Conservation (phyloP, 1,139 yeast species). For the Kodamaea suecica region DNA sequence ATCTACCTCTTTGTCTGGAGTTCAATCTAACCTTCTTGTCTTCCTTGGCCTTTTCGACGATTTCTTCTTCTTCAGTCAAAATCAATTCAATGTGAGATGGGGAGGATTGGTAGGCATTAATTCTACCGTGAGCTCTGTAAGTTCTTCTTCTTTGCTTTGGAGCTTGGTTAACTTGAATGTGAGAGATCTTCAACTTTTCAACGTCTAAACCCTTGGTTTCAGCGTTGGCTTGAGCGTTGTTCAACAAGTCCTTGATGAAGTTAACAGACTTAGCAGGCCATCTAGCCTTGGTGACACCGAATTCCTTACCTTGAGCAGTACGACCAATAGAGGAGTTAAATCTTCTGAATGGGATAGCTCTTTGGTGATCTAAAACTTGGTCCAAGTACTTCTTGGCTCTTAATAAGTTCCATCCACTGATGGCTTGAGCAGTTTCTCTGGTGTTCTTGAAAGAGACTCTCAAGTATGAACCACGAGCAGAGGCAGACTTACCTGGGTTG, state of each 20-base stretch:
- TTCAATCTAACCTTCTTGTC: constrained; percentile 75
- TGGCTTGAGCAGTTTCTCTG: constrained; percentile 98
- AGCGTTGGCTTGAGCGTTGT: constrained; percentile 99
- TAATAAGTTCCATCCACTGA: constrained; percentile 95
- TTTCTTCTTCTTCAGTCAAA: constrained; percentile 93
- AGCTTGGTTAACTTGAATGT: constrained; percentile 99
- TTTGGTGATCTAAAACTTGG: constrained; percentile 96
- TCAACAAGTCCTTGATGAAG: constrained; percentile 89
- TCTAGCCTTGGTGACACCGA: constrained; percentile 99
- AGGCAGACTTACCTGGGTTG: constrained; percentile 99
- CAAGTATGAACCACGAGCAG: constrained; percentile 99
- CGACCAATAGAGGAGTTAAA: constrained; percentile 96
- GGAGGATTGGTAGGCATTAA: constrained; percentile 96
- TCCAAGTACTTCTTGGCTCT: constrained; percentile 95
- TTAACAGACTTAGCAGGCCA: constrained; percentile 99
- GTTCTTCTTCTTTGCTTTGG: constrained; percentile 99
- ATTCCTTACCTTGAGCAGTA: constrained; percentile 99
- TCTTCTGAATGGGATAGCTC: constrained; percentile 99
- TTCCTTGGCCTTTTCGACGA: constrained; percentile 90
- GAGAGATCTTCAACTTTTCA: constrained; percentile 89
- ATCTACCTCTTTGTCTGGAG: constrained; percentile 92
- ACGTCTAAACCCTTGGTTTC: constrained; percentile 98
- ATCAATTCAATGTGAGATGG: constrained; percentile 99
- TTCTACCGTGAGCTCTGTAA: constrained; percentile 99
- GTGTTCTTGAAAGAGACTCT: constrained; percentile 99